Conservation (phyloP, 129 eudicot genomes). For the Mikania micrantha region DNA sequence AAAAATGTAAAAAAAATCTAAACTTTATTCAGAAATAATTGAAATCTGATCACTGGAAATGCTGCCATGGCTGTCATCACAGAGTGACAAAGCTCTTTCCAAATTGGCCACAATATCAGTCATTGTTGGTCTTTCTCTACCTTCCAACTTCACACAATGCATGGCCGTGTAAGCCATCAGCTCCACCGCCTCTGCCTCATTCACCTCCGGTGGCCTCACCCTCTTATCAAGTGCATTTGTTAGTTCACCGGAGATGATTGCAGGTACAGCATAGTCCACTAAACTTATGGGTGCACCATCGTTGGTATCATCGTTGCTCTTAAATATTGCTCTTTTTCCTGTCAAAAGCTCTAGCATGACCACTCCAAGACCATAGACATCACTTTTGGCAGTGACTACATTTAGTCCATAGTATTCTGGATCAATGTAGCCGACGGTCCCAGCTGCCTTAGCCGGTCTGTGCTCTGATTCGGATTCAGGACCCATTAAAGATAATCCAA, state of each 20-base stretch:
- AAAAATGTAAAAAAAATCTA: conserved; percentile 8
- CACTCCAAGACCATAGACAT: conserved; percentile 95
- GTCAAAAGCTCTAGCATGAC: conserved; percentile 81
- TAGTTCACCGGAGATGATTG: conserved; percentile 64
- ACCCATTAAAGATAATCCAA: conserved; percentile 78
- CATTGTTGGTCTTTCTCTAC: conserved; percentile 89
- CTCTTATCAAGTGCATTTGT: conserved; percentile 55
- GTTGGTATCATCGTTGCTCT: conserved; percentile 32
- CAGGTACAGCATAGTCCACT: conserved; percentile 81
- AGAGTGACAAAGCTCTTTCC: conserved; percentile 70
- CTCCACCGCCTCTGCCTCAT: conserved; percentile 89
- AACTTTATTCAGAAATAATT: conserved; percentile 56
- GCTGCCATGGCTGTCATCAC: conserved; percentile 78
- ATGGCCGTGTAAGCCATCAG: conserved; percentile 89
- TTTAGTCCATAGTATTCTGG: conserved; percentile 92
- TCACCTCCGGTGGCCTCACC: conserved; percentile 59
- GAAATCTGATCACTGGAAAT: conserved; percentile 75
- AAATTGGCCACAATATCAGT: conserved; percentile 76
- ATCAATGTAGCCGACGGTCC: conserved; percentile 93
- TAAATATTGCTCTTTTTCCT: conserved; percentile 86
- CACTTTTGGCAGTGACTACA: conserved; percentile 87
- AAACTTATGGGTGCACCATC: conserved; percentile 52
- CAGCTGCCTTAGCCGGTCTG: conserved; percentile 77
- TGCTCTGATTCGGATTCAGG: conserved; percentile 55
- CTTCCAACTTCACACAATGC: conserved; percentile 85